phyloP scores from a whole-genome alignment of 2,329 filamentous ascomycete species.

The Stachybotrys chlorohalonatus region DNA sequence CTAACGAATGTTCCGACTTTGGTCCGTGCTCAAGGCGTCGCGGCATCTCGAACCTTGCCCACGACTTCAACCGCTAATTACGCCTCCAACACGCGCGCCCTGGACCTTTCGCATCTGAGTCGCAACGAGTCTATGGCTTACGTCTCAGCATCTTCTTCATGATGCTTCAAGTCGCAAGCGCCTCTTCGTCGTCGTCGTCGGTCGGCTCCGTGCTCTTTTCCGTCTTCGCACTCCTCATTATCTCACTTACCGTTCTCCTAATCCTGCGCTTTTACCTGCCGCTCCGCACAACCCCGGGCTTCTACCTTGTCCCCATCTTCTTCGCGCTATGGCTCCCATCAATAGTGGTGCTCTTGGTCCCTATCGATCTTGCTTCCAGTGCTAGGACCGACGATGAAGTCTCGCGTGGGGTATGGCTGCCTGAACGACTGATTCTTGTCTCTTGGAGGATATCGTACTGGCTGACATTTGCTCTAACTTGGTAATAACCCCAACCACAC shows the following conservation, averaged over 20 bases:
- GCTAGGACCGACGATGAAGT: conserved; percentile 62
- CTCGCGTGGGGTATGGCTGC: conserved; percentile 78
- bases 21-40: too few species aligned
- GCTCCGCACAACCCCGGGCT: conserved; percentile 80
- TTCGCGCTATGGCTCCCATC: conserved; percentile 90
- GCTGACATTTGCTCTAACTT: conserved; percentile 91
- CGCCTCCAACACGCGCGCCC: not conserved
- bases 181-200: conserved; percentile 39
- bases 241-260: conserved; percentile 70
- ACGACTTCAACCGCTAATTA: too few species aligned
- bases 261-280: conserved; percentile 86
- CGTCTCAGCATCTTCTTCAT: conserved; percentile 14
- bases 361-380: conserved; percentile 88
- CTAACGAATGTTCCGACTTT: too few species aligned
- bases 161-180: conserved; percentile 42
- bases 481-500: conserved; percentile 42
- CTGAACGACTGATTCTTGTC: conserved; percentile 67
- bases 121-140: not conserved
- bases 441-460: conserved; percentile 95
- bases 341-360: conserved; percentile 83
- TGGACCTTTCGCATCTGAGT: not conserved
- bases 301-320: conserved; percentile 86
- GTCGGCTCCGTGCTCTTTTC: conserved; percentile 76
- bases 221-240: conserved; percentile 58
- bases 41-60: too few species aligned